Evolutionary conservation across 768 basidiomycete species (phyloP), one percentile per base, ranked within the genome.

Genomic region (Podaxis sp.): DNA sequence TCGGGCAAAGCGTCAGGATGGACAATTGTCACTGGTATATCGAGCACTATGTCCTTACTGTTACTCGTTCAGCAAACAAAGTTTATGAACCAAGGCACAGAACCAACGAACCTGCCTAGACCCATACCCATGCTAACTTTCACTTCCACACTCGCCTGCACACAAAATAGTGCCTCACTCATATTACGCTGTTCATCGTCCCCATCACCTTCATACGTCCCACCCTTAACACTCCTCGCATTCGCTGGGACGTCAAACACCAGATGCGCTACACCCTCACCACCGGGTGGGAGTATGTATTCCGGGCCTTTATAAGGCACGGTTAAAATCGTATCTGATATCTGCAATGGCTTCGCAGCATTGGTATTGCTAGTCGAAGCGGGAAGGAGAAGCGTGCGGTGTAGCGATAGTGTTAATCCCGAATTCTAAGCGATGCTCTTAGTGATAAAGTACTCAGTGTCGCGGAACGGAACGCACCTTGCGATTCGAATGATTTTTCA

Each of bases 401-500:
- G 82, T 40, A 94, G 75, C 1, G 84, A 79, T 41, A 93, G 66
- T 0, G 83, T 81, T 58, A 94, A 71, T 8, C 87, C 85, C 0
- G 87, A 80, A 64, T 91, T 93, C 92, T 93, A 66, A 8, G 13
- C 54, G 11, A 41, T 55, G 24, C 49, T 11, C 12, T 50, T 17
- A 50, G 12, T 24, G 26, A 50, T 20, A 44, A 44, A 44, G n/a
- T 1, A 50, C 26, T 50, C 15, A 2, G 44, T 22, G 44, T 17
- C 44, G 44, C n/a, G 5, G 48, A 40, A 36, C 24, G 68, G 73
- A 63, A 58, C 66, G 20, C 36, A 90, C 92, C 87, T 89, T 93
- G 76, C 89, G 91, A 56, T 77, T 75, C 1, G 91, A 90, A 70
- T 92, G 88, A 68, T 95, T 95, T 79, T 87, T 92, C 53, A 94